Conservation (phyloP, 1,139 yeast genomes). For the Blastobotrys aristatus region DNA sequence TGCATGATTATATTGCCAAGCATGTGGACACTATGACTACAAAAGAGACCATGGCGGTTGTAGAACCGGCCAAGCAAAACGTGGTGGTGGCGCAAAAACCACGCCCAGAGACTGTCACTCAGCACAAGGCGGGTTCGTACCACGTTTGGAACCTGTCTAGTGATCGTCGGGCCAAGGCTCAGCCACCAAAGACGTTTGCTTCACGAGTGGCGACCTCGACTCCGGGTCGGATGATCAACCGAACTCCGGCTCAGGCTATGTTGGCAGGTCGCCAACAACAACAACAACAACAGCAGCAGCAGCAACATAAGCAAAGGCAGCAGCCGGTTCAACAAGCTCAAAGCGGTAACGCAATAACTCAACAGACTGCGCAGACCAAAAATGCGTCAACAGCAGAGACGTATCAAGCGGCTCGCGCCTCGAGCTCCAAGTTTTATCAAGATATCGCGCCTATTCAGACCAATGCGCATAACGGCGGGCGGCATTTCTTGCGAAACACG, state of each 20-base stretch:
- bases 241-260: not conserved
- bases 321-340: not conserved
- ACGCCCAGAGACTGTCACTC: not conserved
- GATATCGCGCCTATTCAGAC: not conserved
- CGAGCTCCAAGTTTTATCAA: not conserved
- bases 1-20: constrained; percentile 72
- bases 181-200: not conserved
- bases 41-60: constrained; percentile 3
- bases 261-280: not conserved
- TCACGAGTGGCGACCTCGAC: not conserved
- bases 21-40: constrained; percentile 38
- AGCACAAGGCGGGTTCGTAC: constrained; percentile 7
- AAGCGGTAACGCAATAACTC: not conserved
- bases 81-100: not conserved
- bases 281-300: not conserved
- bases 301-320: not conserved
- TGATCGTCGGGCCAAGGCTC: not conserved
- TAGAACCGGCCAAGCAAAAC: not conserved
- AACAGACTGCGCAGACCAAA: not conserved
- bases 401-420: constrained; percentile 3
- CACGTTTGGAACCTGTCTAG: constrained; percentile 12
- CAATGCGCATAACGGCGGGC: not conserved
- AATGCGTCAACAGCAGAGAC: not conserved
- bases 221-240: not conserved
- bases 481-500: constrained; percentile 44